A percentile compares a stretch with the other conserved stretches of the same genome.
Evolutionary conservation across 176 grass and related monocot genomes (phyloP).

Genomic region (Poa annua): DNA sequence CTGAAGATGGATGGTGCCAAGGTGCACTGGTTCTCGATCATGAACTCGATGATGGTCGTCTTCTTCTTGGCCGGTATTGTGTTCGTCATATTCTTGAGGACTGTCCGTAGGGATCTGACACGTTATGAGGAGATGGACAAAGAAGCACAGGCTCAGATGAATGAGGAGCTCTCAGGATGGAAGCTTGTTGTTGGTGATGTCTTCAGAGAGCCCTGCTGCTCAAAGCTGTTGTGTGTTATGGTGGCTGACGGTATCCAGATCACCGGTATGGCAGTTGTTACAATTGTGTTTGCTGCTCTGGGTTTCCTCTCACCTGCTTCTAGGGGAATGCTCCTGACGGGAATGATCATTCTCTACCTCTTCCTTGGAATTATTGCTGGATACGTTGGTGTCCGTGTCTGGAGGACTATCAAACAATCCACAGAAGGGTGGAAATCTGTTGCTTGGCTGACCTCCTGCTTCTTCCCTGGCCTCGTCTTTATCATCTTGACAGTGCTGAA

Average conservation of each 20-base stretch:
- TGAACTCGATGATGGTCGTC: slow-evolving; percentile 89
- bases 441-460: slow-evolving; percentile 77
- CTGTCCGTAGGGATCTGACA: slow-evolving; percentile 78
- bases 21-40: slow-evolving; percentile 88
- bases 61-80: slow-evolving; percentile 90
- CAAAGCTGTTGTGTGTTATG: slow-evolving; percentile 74
- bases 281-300: slow-evolving; percentile 78
- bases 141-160: slow-evolving; percentile 82
- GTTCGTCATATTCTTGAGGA: slow-evolving; percentile 82
- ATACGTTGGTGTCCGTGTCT: slow-evolving; percentile 74
- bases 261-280: slow-evolving; percentile 77
- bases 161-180: slow-evolving; percentile 87
- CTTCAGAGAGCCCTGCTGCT: slow-evolving; percentile 76
- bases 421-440: slow-evolving; percentile 84
- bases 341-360: slow-evolving; percentile 87
- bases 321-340: slow-evolving; percentile 87
- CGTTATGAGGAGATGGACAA: slow-evolving; percentile 87
- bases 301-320: slow-evolving; percentile 79
- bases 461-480: slow-evolving; percentile 77
- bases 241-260: slow-evolving; percentile 85
- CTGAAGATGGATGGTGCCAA: slow-evolving; percentile 80
- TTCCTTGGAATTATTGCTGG: slow-evolving; percentile 81
- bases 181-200: slow-evolving; percentile 85
- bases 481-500: slow-evolving; percentile 75
- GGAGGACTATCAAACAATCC: slow-evolving; percentile 82